Evolutionary conservation across 2,329 filamentous ascomycete species (phyloP), one percentile per base, ranked within the genome.

Genomic region (Periconia macrospinosa): DNA sequence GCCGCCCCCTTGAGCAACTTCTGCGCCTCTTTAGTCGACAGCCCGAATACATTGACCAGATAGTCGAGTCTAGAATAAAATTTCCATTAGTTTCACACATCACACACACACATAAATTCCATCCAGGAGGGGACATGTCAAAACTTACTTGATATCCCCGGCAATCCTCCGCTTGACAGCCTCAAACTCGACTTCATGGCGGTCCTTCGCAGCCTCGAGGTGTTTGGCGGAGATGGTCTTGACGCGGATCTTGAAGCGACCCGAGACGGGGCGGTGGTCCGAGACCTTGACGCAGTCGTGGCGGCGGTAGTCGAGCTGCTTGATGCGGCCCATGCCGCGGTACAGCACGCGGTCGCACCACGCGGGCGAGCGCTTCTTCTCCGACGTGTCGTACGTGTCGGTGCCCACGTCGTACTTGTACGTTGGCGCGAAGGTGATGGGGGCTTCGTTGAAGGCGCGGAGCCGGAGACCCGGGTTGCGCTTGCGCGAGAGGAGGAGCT

Each of bases 371-470:
- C 94, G 85, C 73, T 91, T 91, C 81, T 99, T 99, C 74, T 99
- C 94, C 64, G 90, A 93, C 0, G 90, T 89, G 71, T 99, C 94
- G 73, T 97, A 99, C 7, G 86, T 89, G 69, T 97, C 93, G 0
- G 91, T 95, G 15, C 92, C 92, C 0, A 97, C 91, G 64, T 99
- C 94, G 72, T 99, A 99, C 73, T 99, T 99, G 80, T 99, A 99
- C 0, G 94, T 99, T 0, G 94, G 94, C 8, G 91, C 88, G 71
- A 99, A 99, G 0, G 86, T 88, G 66, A 99, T 97, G 1, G 89
- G 90, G 51, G 88, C 81, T 75, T 99, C 94, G n/a, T 88, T 86
- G 72, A 99, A 97, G 0, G 91, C 88, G 18, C 92, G 87, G 6
- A 99, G 82, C 27, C 90, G 85, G 77, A 97, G 97, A 0, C 87